phyloP scores from a whole-genome alignment of 2,329 filamentous ascomycete species.

The Onygenales sp. region DNA sequence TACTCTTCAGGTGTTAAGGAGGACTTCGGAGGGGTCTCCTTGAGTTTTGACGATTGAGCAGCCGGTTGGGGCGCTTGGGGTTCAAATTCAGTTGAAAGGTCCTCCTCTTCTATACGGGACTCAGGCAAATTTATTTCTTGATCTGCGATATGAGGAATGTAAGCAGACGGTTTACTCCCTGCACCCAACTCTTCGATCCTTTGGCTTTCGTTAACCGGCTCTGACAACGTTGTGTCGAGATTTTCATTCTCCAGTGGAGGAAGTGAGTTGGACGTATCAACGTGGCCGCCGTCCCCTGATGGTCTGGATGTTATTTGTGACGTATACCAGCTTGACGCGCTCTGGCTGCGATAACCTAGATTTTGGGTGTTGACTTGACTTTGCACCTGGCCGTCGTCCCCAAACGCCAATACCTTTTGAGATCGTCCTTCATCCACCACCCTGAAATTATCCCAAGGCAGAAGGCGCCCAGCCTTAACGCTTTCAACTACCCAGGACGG shows the following conservation, averaged over 20 bases:
- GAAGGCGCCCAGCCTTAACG: slow-evolving; percentile 64
- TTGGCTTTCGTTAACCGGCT: background rate
- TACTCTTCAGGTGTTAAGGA: slow-evolving; percentile 82
- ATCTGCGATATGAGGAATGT: too few relatives aligned
- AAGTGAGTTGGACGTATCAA: background rate
- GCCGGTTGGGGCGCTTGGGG: too few relatives aligned
- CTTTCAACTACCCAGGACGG: slow-evolving; percentile 93
- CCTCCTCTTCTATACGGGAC: too few relatives aligned
- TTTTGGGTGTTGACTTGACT: slow-evolving; percentile 54
- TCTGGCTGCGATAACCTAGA: slow-evolving; percentile 69
- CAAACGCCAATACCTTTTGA: slow-evolving; percentile 66
- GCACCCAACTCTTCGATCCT: background rate
- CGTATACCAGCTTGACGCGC: slow-evolving; percentile 72
- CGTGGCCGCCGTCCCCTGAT: background rate
- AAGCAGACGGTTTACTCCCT: background rate
- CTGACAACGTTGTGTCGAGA: background rate
- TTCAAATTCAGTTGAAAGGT: too few relatives aligned
- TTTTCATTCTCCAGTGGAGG: background rate
- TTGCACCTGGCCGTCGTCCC: slow-evolving; percentile 49
- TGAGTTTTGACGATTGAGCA: background rate
- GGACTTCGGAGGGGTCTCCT: background rate
- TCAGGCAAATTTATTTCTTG: too few relatives aligned
- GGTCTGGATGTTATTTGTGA: slow-evolving; percentile 49
- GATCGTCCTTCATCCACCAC: slow-evolving; percentile 74
- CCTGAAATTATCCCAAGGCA: slow-evolving; percentile 80